These are phyloP conservation scores for Circinella minor DNA, from an alignment of 371 early-diverging fungal species.

Conservation along the genomic window DNA sequence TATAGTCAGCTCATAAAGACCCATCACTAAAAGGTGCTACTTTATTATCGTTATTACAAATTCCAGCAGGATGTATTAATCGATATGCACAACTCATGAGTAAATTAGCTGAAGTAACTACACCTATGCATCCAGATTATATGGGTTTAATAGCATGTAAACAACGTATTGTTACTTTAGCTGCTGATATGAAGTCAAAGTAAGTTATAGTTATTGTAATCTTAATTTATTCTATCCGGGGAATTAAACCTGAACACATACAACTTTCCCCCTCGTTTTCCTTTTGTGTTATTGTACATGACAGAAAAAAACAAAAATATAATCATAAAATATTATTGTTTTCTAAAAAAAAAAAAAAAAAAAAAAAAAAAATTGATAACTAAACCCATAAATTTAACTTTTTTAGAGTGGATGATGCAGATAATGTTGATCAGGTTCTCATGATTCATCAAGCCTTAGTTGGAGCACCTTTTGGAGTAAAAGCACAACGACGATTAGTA, in stretches of 20 bases:
- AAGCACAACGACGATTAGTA: slow-evolving; percentile 42
- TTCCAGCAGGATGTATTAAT: slow-evolving; percentile 42
- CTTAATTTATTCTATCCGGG: too few species aligned
- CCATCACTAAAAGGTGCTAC: slow-evolving; percentile 29
- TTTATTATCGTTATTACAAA: slow-evolving; percentile 40
- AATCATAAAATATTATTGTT: background rate
- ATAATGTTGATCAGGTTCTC: slow-evolving; percentile 48
- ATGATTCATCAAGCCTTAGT: slow-evolving; percentile 46
- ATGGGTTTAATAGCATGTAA: slow-evolving; percentile 34
- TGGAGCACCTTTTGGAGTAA: slow-evolving; percentile 42
- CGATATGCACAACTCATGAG: slow-evolving; percentile 41
- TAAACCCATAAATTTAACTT: background rate
- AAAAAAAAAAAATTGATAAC: too few species aligned
- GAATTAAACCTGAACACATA: too few species aligned
- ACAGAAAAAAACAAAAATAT: background rate
- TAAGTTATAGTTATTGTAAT: slow-evolving; percentile 15
- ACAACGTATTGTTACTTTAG: slow-evolving; percentile 30
- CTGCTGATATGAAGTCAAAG: slow-evolving; percentile 33
- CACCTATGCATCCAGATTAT: slow-evolving; percentile 48
- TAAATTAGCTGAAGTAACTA: slow-evolving; percentile 34
- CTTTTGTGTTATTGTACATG: background rate
- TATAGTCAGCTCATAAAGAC: slow-evolving; percentile 26
- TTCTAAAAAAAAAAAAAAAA: too few species aligned
- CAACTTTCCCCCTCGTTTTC: too few species aligned
- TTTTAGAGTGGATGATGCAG: slow-evolving; percentile 39